phyloP scores from a whole-genome alignment of 2,329 filamentous ascomycete genomes.

The Sodiomyces alkalinus region DNA sequence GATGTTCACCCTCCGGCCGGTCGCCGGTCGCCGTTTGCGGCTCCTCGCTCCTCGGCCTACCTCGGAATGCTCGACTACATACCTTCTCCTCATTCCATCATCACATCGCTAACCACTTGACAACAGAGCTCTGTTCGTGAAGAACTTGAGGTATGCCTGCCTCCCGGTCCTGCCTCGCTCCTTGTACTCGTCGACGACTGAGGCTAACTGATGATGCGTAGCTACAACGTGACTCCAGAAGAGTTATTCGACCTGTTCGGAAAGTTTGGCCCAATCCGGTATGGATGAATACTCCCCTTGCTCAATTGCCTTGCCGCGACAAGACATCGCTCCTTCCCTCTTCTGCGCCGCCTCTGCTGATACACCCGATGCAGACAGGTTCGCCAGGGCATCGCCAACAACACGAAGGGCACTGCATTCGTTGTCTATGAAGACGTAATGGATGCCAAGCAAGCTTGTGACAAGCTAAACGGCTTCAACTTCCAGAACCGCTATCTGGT shows the following conservation, averaged over 20 bases:
- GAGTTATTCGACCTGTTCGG: constrained; percentile 98
- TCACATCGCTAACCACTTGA: constrained; percentile 16
- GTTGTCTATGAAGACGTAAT: constrained; percentile 99
- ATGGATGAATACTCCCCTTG: no score
- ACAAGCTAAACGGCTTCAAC: constrained; percentile 99
- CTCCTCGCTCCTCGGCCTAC: background rate
- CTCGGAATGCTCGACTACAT: constrained; percentile 1
- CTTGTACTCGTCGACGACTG: constrained; percentile 5
- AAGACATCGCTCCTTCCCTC: no score
- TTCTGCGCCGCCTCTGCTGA: constrained; percentile 4
- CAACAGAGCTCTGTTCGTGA: constrained; percentile 93
- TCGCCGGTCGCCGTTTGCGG: no score
- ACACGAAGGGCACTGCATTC: constrained; percentile 96
- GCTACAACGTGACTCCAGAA: constrained; percentile 97
- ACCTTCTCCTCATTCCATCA: constrained; percentile 1
- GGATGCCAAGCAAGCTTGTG: constrained; percentile 97
- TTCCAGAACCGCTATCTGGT: constrained; percentile 99
- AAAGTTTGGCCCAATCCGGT: constrained; percentile 93
- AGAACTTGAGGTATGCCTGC: constrained; percentile 82
- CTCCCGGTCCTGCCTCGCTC: constrained; percentile 15
- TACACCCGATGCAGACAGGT: constrained; percentile 58
- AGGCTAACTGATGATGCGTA: constrained; percentile 28
- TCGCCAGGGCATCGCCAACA: constrained; percentile 90
- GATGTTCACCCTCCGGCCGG: no score
- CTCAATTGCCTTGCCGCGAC: no score